Conservation (phyloP, 176 grass and related monocot genomes). For the Oryza glaberrima region DNA sequence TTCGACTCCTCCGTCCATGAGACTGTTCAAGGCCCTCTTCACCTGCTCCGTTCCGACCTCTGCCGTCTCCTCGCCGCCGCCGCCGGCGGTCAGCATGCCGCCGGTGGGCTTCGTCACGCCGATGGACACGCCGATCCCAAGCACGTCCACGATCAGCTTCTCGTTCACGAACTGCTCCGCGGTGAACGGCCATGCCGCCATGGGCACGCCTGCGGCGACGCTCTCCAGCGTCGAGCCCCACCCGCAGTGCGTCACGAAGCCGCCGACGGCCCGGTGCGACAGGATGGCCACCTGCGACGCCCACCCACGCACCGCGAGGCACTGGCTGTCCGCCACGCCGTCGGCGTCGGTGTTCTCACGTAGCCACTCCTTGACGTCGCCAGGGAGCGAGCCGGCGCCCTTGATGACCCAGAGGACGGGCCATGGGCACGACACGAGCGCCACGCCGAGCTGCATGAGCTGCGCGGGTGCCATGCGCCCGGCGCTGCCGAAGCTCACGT, state of each 20-base stretch:
- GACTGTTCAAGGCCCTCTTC: constrained; percentile 27
- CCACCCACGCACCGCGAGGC: constrained; percentile 54
- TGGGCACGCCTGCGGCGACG: constrained; percentile 45
- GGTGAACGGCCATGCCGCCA: constrained; percentile 62
- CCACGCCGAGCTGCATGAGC: constrained; percentile 55
- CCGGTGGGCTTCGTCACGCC: constrained; percentile 44
- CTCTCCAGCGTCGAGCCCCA: constrained; percentile 78
- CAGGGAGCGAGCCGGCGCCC: constrained; percentile 22
- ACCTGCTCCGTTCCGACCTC: constrained; percentile 42
- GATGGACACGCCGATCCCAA: constrained; percentile 51
- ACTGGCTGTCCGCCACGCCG: constrained; percentile 27
- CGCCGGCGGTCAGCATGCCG: not conserved
- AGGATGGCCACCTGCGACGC: constrained; percentile 69
- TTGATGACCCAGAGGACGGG: constrained; percentile 72
- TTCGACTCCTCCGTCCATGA: constrained; percentile 48
- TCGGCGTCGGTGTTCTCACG: constrained; percentile 31
- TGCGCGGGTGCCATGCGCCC: constrained; percentile 47
- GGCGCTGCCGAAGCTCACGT: constrained; percentile 73
- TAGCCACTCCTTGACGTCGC: constrained; percentile 51
- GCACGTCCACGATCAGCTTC: constrained; percentile 64
- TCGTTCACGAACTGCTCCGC: constrained; percentile 71
- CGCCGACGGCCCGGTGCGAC: constrained; percentile 54
- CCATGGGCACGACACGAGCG: constrained; percentile 46
- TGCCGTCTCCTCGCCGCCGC: not conserved
- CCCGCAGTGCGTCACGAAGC: constrained; percentile 80